Conservation (phyloP, 257 asterid species). For the Penstemon eatonii region DNA sequence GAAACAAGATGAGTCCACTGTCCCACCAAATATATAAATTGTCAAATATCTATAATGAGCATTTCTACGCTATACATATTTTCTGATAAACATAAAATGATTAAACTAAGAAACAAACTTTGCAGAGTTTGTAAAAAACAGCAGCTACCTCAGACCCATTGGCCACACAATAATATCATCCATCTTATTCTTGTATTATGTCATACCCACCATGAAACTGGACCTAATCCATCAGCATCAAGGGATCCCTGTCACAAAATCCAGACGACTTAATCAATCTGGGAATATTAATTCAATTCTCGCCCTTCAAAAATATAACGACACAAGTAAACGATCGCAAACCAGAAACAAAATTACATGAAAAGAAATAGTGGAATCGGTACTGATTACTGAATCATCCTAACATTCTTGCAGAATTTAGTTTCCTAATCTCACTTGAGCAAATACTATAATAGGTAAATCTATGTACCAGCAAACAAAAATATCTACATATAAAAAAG, state of each 20-base stretch:
- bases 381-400: background rate
- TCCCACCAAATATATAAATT: too few relatives aligned
- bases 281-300: too few relatives aligned
- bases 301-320: too few relatives aligned
- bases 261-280: background rate
- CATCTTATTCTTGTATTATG: too few relatives aligned
- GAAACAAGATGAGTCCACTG: too few relatives aligned
- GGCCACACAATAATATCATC: too few relatives aligned
- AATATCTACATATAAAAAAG: background rate
- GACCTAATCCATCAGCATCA: constrained; percentile 84
- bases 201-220: constrained; percentile 74
- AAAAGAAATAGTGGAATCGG: background rate
- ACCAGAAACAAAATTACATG: background rate
- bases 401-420: background rate
- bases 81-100: too few relatives aligned
- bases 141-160: background rate
- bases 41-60: too few relatives aligned
- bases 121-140: background rate
- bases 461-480: background rate
- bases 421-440: background rate
- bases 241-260: constrained; percentile 60
- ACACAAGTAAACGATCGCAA: too few relatives aligned
- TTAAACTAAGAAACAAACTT: too few relatives aligned
- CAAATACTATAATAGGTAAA: background rate
- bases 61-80: too few relatives aligned